phyloP scores from a whole-genome alignment of 2,329 filamentous ascomycete genomes.

The Bipolaris cookei region DNA sequence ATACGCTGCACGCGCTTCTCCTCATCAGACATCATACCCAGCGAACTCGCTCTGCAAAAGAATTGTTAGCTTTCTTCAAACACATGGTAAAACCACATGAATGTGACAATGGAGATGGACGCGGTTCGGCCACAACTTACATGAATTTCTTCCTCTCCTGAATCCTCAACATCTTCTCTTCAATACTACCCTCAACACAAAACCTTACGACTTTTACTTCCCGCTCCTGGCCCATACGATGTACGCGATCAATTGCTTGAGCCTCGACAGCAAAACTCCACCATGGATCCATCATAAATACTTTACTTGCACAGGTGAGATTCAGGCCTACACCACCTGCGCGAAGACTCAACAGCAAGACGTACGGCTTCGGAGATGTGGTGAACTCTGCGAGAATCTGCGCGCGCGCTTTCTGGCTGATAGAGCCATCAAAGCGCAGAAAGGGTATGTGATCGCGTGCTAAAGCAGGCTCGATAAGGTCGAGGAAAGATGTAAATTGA shows the following conservation, averaged over 20 bases:
- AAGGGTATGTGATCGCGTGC: conserved; percentile 73
- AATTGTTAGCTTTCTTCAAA: conserved; percentile 29
- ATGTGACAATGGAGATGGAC: no score
- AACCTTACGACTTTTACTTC: conserved; percentile 89
- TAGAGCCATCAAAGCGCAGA: conserved; percentile 89
- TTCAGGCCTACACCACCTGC: conserved; percentile 96
- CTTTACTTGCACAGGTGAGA: conserved; percentile 82
- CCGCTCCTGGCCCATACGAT: conserved; percentile 90
- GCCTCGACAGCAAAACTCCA: conserved; percentile 98
- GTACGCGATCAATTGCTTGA: conserved; percentile 96
- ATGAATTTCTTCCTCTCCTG: conserved; percentile 97
- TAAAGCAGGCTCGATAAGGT: conserved; percentile 85
- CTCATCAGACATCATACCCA: conserved; percentile 94
- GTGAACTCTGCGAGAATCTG: conserved; percentile 77
- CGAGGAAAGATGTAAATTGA: conserved; percentile 95
- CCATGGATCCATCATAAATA: conserved; percentile 99
- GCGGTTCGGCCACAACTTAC: conserved; percentile 66
- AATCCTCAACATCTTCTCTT: conserved; percentile 90
- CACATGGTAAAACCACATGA: no score
- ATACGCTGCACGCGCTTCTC: conserved; percentile 89
- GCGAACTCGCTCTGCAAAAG: conserved; percentile 76
- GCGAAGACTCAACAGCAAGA: conserved; percentile 82
- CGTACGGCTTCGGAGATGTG: conserved; percentile 63
- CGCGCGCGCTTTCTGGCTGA: conserved; percentile 83
- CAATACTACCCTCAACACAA: conserved; percentile 87